Percentiles rank a stretch among this genome's conserved stretches.
phyloP scores from a whole-genome alignment of 2,329 filamentous ascomycete genomes.

The Diaporthe sp. region DNA sequence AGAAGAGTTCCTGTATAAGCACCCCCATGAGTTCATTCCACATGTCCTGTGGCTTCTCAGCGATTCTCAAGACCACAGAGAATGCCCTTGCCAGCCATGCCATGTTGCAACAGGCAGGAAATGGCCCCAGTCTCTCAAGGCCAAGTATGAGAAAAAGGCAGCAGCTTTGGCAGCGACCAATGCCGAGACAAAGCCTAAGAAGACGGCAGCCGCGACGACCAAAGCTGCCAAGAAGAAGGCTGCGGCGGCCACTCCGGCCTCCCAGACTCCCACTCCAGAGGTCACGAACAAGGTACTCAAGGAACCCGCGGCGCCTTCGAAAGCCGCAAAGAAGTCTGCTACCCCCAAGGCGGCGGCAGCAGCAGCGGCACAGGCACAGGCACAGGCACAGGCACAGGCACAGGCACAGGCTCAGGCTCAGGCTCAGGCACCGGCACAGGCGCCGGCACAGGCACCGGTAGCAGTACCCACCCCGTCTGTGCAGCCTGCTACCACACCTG shows the following conservation, averaged over 20 bases:
- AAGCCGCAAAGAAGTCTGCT: constrained; percentile 29
- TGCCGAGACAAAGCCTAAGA: constrained; percentile 36
- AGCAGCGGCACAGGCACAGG: too few species aligned
- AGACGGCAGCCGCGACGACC: constrained; percentile 1
- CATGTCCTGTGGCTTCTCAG: constrained; percentile 67
- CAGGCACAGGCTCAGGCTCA: not conserved
- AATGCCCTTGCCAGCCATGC: constrained; percentile 62
- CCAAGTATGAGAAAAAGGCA: constrained; percentile 37
- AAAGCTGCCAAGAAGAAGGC: constrained; percentile 31
- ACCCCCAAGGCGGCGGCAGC: not conserved
- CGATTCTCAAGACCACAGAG: constrained; percentile 59
- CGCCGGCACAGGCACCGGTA: not conserved
- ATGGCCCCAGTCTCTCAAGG: constrained; percentile 35
- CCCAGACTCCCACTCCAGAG: constrained; percentile 19
- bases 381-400: not conserved
- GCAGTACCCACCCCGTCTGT: not conserved
- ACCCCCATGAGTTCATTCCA: constrained; percentile 66
- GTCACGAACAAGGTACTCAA: constrained; percentile 31
- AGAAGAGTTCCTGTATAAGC: constrained; percentile 58
- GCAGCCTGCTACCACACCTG: constrained; percentile 1
- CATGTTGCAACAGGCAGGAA: constrained; percentile 38
- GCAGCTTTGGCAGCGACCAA: constrained; percentile 23
- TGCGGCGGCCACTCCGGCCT: constrained; percentile 1
- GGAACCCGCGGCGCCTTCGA: constrained; percentile 21
- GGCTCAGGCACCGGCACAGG: not conserved